A percentile compares a stretch with the other conserved stretches of the same genome.
phyloP scores from a whole-genome alignment of 768 basidiomycete genomes.

The Tricholomella constricta region DNA sequence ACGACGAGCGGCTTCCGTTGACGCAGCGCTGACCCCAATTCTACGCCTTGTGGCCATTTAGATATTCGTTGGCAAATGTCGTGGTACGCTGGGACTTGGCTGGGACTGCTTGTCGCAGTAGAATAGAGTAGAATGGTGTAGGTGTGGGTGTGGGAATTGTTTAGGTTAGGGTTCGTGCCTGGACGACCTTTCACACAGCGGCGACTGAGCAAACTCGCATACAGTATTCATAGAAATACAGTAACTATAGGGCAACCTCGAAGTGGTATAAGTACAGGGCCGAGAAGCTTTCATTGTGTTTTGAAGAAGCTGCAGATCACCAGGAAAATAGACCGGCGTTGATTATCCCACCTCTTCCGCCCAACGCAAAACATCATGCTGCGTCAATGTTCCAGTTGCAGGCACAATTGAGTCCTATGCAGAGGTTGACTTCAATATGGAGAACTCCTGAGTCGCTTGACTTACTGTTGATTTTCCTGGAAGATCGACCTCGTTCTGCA shows the following conservation, averaged over 20 bases:
- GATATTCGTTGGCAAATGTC: slow-evolving; percentile 2
- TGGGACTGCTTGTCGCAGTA: no score
- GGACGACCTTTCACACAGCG: no score
- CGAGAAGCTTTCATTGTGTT: no score
- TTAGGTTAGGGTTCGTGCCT: background rate
- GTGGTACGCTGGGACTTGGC: background rate
- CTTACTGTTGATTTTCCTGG: background rate
- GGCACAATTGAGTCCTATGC: background rate
- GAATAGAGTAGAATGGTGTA: no score
- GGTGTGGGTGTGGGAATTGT: background rate
- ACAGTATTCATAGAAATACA: no score
- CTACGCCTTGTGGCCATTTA: slow-evolving; percentile 73
- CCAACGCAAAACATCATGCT: slow-evolving; percentile 56
- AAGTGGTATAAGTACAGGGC: no score
- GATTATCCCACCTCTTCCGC: slow-evolving; percentile 46
- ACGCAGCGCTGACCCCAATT: slow-evolving; percentile 75
- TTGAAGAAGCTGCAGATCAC: no score
- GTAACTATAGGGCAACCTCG: no score
- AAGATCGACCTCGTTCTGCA: background rate
- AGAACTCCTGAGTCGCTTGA: no score
- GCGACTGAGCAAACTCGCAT: no score
- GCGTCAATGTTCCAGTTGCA: slow-evolving; percentile 17
- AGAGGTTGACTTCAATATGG: no score
- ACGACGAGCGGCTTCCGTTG: slow-evolving; percentile 78
- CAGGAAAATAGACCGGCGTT: background rate